Evolutionary conservation across 306 rosid species (phyloP), one percentile per base, ranked within the genome.

Genomic region (Citrullus colocynthis): DNA sequence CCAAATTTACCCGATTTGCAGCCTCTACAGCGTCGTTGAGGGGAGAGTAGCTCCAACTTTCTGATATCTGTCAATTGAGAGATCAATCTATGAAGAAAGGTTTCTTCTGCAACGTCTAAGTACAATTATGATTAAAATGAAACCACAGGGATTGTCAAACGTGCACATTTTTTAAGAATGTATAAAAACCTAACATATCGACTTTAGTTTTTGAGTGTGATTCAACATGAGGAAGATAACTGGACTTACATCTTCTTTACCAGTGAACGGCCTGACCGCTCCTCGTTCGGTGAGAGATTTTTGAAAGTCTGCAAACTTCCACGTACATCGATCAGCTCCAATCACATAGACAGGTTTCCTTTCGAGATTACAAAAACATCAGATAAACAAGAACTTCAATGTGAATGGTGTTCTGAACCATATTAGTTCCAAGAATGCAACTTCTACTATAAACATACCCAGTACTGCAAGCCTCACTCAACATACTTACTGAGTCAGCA

Each of bases 391-490:
- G 70, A 72, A 64, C 59, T 79, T 82, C 71, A 67, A 12, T 39
- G 55, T 28, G 80, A 78, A 73, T 51, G 44, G 17, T 55, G 51
- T 34, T 55, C 14, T 55, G 49, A 24, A 45, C 24, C 56, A 72
- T 16, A 81, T 79, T 36, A 24, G 52, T 78, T 39, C 37, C 61
- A 39, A 56, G 48, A 14, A 8, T 13, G 12, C 60, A n/a, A 55
- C 74, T 84, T 67, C 83, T 60, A 44, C 56, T 74, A 78, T 54
- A 57, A 44, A 85, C 94, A 82, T 90, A 95, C 97, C 98, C 93
- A 6, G 92, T 95, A 79, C 92, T 89, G 83, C 99, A 89, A 80
- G 96, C 97, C 89, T 92, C 97, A 84, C 97, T 92, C 89, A 95
- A 81, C 99, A 91, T 91, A 81, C 97, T 95, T 64, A 92, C 93